Evolutionary conservation across 768 basidiomycete genomes (phyloP), one percentile per base, ranked within the genome.

Genomic region (Russula abietina): DNA sequence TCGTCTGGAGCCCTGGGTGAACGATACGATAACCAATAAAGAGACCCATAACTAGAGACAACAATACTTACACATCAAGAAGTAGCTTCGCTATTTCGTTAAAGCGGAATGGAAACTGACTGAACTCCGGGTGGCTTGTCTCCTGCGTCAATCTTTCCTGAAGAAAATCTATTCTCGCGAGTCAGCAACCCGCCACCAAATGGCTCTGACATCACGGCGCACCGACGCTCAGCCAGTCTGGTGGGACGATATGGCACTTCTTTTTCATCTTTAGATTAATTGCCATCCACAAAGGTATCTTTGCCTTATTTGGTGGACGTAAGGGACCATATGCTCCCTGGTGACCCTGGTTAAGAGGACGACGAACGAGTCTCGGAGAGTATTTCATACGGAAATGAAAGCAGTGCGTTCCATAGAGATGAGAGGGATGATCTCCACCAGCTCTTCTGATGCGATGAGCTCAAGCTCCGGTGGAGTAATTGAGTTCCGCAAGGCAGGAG

Each of bases 211-310:
- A 8, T n/a, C 26, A 16, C 19, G 39, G 76, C 89, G 64, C 65
- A 95, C 93, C 93, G 46, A 90, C 83, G 65, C 78, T 84, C 32
- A 99, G 78, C 97, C 97, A 99, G 33, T 82, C 80, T 3, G 97
- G 97, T 1, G 93, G 81, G 16, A 98, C 80, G 55, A 99, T 93
- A 68, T 91, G 86, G 65, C 96, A 98, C 74, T 94, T 95, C 73
- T 91, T 89, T 79, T 98, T 97, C 70, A 87, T 72, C 76, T 99
- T 99, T 55, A 98, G 78, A 70, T 96, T 93, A 3, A 91, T 77
- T 0, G 96, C 97, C 79, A 99, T 87, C 97, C 97, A 99, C 4
- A 98, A 77, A 1, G 97, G 97, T n/a, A 98, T 84, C 67, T 81
- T 81, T 41, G 87, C 81, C 73, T 89, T 89, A 61, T 84, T 81